Evolutionary conservation across 768 basidiomycete species (phyloP), one percentile per base, ranked within the genome.

Genomic region (Cystofilobasidium macerans): DNA sequence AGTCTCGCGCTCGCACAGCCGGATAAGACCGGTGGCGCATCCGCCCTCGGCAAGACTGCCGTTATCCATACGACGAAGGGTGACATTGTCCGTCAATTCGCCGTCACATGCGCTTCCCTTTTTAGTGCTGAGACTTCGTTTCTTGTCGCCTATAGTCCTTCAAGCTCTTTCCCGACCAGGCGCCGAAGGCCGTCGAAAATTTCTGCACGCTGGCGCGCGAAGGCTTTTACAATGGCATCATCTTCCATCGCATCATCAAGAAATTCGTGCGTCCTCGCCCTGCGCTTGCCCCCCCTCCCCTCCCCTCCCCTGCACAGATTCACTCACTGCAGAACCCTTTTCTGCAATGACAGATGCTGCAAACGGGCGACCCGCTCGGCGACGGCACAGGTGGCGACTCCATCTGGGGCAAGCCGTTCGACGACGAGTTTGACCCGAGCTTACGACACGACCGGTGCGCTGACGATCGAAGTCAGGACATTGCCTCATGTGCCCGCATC

Each of bases 181-280:
- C 89, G 6, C 95, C 95, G 3, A 95, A 88, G 76, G 84, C 95
- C 0, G 94, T 99, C 43, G 95, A 99, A 78, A 99, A 97, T 79
- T 98, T 99, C 76, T 87, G 61, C 67, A 91, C 89, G 1, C 89
- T 93, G 71, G 83, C 89, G 20, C 81, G 88, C 71, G 88, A 85
- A 70, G 85, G 89, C 2, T 98, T 87, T 78, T 98, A 87, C 72
- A 94, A 99, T 74, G 85, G 86, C 16, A 80, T 95, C 65, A 83
- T 97, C 72, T 97, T 98, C 80, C 95, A 99, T 75, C 87, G 95
- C 35, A 89, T 98, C 69, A 99, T 99, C 74, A 83, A 89, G 68
- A 98, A 99, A 78, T 99, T 99, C 73, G 80, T 79, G 62, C 62
- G 79, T 76, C 22, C 33, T 35, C 35, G n/a, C 18, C 22, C 45